A percentile compares a stretch with the other conserved stretches of the same genome.
These are phyloP conservation scores for Patellifolia procumbens DNA, from an alignment of 179 eudicot species.

Conservation along the genomic window DNA sequence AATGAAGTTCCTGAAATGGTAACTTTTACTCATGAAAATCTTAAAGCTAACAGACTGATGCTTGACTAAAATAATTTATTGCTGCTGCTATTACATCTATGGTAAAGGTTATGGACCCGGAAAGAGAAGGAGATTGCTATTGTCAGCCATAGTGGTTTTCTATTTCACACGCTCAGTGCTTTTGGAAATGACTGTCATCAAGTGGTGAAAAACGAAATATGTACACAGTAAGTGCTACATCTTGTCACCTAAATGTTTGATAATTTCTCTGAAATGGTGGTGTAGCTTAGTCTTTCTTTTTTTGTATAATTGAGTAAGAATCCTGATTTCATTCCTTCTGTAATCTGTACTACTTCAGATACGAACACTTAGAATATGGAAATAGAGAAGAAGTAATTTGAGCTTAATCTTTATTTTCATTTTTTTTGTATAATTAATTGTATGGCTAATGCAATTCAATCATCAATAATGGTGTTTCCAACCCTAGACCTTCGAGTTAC, in stretches of 20 bases:
- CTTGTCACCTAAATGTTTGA: neutral
- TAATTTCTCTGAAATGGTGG: neutral
- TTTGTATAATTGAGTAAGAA: neutral
- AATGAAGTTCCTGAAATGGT: conserved; percentile 75
- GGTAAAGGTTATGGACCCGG: conserved; percentile 74
- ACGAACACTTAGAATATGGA: no score
- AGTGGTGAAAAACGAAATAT: conserved; percentile 53
- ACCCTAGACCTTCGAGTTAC: no score
- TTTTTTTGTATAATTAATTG: no score
- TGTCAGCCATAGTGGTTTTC: conserved; percentile 76
- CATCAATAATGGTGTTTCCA: no score
- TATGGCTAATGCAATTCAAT: no score
- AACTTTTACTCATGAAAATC: conserved; percentile 11
- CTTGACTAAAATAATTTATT: neutral
- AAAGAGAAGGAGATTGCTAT: conserved; percentile 89
- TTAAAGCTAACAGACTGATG: neutral
- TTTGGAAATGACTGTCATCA: conserved; percentile 83
- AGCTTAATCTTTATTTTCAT: no score
- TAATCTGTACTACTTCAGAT: neutral
- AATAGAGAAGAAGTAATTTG: no score
- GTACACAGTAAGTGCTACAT: conserved; percentile 54
- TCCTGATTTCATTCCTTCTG: neutral
- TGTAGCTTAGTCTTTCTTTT: neutral
- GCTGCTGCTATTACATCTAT: neutral
- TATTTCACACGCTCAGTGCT: conserved; percentile 54